A percentile compares a stretch with the other conserved stretches of the same genome.
Conservation (phyloP, 768 basidiomycete species). For the Suillus placidus region DNA sequence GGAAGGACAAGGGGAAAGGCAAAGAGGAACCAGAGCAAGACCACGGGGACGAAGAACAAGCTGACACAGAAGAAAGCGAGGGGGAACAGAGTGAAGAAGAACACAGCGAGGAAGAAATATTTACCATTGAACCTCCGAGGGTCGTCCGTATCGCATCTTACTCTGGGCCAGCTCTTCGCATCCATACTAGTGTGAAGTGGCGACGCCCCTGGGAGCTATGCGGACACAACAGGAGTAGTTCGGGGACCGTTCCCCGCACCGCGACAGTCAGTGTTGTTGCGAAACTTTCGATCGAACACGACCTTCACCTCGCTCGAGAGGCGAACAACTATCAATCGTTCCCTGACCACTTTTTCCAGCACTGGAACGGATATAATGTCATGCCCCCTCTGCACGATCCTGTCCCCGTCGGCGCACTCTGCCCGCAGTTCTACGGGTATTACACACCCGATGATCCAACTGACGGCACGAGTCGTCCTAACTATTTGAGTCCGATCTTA, state of each 20-base stretch:
- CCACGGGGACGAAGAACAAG: neutral
- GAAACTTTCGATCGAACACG: constrained; percentile 45
- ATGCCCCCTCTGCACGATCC: constrained; percentile 39
- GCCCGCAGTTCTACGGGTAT: constrained; percentile 69
- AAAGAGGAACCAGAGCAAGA: constrained; percentile 2
- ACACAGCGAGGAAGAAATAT: neutral
- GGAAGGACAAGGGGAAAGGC: neutral
- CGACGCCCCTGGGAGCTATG: constrained; percentile 9
- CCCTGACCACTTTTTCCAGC: constrained; percentile 30
- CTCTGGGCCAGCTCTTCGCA: constrained; percentile 10
- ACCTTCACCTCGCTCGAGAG: constrained; percentile 38
- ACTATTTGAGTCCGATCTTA: constrained; percentile 43
- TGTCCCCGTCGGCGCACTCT: constrained; percentile 50
- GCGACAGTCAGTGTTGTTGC: constrained; percentile 45
- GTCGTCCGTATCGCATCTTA: neutral
- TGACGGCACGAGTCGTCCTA: constrained; percentile 8
- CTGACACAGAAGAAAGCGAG: neutral
- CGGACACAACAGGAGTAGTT: neutral
- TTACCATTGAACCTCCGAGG: neutral
- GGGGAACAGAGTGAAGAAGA: neutral
- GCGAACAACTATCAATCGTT: constrained; percentile 31
- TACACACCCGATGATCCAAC: constrained; percentile 42
- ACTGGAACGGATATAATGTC: constrained; percentile 30
- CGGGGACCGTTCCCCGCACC: constrained; percentile 26
- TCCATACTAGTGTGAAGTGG: constrained; percentile 21